Evolutionary conservation across 768 basidiomycete genomes (phyloP).

Genomic region (Agaricus sinodeliciosus): DNA sequence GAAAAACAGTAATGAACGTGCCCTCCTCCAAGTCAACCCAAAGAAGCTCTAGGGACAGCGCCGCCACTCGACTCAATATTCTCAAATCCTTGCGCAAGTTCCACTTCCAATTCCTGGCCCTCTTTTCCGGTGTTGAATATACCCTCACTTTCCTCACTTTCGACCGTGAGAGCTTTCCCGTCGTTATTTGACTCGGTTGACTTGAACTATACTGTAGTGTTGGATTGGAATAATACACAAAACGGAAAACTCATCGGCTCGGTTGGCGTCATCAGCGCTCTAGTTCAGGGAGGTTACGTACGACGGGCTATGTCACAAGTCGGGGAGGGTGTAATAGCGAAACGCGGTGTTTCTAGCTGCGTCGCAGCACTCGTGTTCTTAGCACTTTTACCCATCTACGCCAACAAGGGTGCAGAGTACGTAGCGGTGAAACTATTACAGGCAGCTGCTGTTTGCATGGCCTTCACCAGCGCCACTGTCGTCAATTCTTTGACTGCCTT

Average conservation of each 20-base stretch:
- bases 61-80: conserved; percentile 45
- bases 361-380: conserved; percentile 65
- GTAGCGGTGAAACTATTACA: conserved; percentile 50
- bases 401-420: conserved; percentile 27
- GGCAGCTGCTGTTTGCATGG: conserved; percentile 76
- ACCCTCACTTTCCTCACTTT: conserved; percentile 94
- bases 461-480: conserved; percentile 93
- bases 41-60: conserved; percentile 20
- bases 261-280: conserved; percentile 86
- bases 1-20: conserved; percentile 12
- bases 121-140: conserved; percentile 96
- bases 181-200: not conserved
- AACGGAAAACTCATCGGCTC: conserved; percentile 81
- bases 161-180: conserved; percentile 49
- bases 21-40: conserved; percentile 12
- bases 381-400: conserved; percentile 58
- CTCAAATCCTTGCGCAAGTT: conserved; percentile 57
- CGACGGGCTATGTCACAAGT: conserved; percentile 69
- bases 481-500: conserved; percentile 90
- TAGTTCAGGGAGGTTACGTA: conserved; percentile 93
- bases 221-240: conserved; percentile 85
- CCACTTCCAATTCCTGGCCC: conserved; percentile 80
- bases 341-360: conserved; percentile 72
- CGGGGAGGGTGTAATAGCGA: conserved; percentile 80
- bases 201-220: conserved; percentile 36